Evolutionary conservation across 345 rosid genomes (phyloP).

Genomic region (Boechera divaricarpa): DNA sequence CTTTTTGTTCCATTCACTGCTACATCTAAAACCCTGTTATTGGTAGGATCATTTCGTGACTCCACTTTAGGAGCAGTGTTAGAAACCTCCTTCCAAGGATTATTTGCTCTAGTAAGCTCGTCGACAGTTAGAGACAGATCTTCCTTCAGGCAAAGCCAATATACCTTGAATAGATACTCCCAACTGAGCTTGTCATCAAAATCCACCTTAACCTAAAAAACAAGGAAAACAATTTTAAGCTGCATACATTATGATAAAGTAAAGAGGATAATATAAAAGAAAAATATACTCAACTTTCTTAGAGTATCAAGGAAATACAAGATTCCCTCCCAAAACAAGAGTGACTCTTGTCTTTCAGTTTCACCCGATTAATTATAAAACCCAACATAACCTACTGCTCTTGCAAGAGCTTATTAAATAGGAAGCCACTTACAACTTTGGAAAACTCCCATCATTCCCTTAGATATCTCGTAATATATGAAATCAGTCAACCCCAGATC

Average conservation of each 20-base stretch:
- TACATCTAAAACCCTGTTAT: slow-evolving; percentile 49
- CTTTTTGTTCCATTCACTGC: slow-evolving; percentile 57
- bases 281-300: background rate
- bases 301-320: background rate
- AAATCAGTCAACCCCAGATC: slow-evolving; percentile 1
- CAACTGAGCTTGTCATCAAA: slow-evolving; percentile 96
- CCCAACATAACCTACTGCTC: slow-evolving; percentile 14
- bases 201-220: slow-evolving; percentile 88
- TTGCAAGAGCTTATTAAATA: slow-evolving; percentile 20
- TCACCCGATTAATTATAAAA: background rate
- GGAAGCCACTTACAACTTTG: slow-evolving; percentile 18
- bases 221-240: slow-evolving; percentile 20
- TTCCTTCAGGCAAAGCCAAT: slow-evolving; percentile 81
- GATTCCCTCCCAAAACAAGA: slow-evolving; percentile 21
- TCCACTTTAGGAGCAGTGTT: slow-evolving; percentile 41
- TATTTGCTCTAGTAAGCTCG: slow-evolving; percentile 79
- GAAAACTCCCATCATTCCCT: slow-evolving; percentile 1
- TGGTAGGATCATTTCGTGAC: slow-evolving; percentile 43
- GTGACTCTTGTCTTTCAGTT: slow-evolving; percentile 1
- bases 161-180: slow-evolving; percentile 97
- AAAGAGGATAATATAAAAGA: slow-evolving; percentile 10
- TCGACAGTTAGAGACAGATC: slow-evolving; percentile 67
- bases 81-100: slow-evolving; percentile 72
- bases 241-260: background rate
- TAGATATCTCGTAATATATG: background rate